phyloP scores from a whole-genome alignment of 345 rosid genomes.

The Cardamine occulta region DNA sequence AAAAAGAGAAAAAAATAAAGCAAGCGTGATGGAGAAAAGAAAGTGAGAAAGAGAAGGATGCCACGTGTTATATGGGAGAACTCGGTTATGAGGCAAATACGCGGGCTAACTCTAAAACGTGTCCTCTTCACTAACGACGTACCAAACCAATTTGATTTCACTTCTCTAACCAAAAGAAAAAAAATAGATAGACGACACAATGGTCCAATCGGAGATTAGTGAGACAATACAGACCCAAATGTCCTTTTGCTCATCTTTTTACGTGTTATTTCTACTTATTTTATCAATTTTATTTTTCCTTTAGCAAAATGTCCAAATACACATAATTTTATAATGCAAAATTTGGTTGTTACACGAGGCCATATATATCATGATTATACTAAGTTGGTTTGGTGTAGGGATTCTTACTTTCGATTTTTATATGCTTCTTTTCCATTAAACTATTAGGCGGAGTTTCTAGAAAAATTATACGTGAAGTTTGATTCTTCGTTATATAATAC shows the following conservation, averaged over 20 bases:
- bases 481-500: conserved; percentile 9
- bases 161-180: conserved; percentile 31
- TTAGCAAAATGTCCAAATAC: conserved; percentile 23
- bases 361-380: conserved; percentile 27
- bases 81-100: conserved; percentile 36
- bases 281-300: neutral
- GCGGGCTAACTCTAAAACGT: conserved; percentile 43
- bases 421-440: conserved; percentile 33
- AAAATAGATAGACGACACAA: conserved; percentile 32
- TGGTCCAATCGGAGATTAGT: conserved; percentile 44
- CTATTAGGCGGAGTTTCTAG: conserved; percentile 38
- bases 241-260: conserved; percentile 34
- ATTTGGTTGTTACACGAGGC: conserved; percentile 32
- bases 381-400: conserved; percentile 31
- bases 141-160: conserved; percentile 40
- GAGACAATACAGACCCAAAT: conserved; percentile 20
- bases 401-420: conserved; percentile 16
- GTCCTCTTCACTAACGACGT: conserved; percentile 45
- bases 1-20: conserved; percentile 18
- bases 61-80: conserved; percentile 39
- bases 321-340: conserved; percentile 21
- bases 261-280: conserved; percentile 35
- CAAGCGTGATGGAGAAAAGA: conserved; percentile 34
- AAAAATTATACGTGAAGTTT: conserved; percentile 19
- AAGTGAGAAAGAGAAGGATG: conserved; percentile 4